Evolutionary conservation across 2,329 filamentous ascomycete genomes (phyloP), one percentile per base, ranked within the genome.

Genomic region (Colletotrichum cuscutae): DNA sequence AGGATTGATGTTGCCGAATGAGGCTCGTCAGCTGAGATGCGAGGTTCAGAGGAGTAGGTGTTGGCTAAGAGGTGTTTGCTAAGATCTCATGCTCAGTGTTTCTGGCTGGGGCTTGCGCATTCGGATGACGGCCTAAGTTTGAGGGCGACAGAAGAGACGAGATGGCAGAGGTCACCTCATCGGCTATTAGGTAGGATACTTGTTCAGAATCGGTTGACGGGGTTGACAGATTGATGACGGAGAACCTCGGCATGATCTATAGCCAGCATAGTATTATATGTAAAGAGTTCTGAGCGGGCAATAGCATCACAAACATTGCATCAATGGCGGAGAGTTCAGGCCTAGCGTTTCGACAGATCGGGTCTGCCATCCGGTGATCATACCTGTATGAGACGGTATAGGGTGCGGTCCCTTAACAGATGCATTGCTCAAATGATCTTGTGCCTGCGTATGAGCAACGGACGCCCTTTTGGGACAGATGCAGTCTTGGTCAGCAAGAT

Each of bases 341-440:
- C 59, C 54, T 70, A 30, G 54, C 30, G 59, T 72, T 72, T 68
- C 56, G 53, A 52, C 58, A 30, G 28, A 54, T 71, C n/a, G n/a
- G 12, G 52, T 30, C 59, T 69, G 59, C 22, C 65, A 69, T 72
- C 65, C 32, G 65, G 52, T 63, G 65, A 64, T 69, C 70, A 64
- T 64, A 64, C 69, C 12, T 15, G 15, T 42, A 58, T 46, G 69
- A 72, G 65, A 72, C 59, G 65, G 32, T 12, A 30, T 62, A 35
- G 22, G n/a, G 15, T 24, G 60, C 15, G 42, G 26, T 30, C 49
- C 19, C 53, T n/a, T 42, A 9, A 42, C 37, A 19, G 6, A 42
- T 42, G 37, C 37, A 42, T 42, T 42, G 13, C 37, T 42, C 15
- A 19, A 42, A 42, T 42, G 15, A 42, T 42, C 5, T 15, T 42